Percentiles rank a stretch among this genome's conserved stretches.
Conservation (phyloP, 2,329 filamentous ascomycete genomes). For the Colletotrichum eremochloae region DNA sequence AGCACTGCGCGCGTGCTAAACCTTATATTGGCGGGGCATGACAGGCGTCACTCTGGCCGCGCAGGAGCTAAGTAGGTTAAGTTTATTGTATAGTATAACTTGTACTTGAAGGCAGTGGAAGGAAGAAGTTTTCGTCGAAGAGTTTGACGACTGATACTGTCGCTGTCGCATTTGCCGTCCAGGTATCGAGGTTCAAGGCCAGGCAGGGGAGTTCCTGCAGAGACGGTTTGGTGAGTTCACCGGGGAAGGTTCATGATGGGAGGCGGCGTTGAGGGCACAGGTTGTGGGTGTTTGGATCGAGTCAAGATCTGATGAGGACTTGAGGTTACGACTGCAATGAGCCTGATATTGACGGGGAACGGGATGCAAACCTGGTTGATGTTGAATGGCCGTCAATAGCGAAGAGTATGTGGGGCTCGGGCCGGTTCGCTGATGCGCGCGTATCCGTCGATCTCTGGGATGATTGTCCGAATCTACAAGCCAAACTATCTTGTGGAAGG, state of each 20-base stretch:
- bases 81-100: neutral
- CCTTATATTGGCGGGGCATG: slow-evolving; percentile 9
- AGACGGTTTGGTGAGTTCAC: neutral
- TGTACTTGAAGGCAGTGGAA: neutral
- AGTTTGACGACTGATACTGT: neutral
- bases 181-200: neutral
- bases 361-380: slow-evolving; percentile 18
- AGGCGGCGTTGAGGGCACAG: neutral
- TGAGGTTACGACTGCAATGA: slow-evolving; percentile 5
- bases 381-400: neutral
- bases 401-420: slow-evolving; percentile 19
- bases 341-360: slow-evolving; percentile 20
- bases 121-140: neutral
- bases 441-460: slow-evolving; percentile 19
- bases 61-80: slow-evolving; percentile 8
- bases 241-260: slow-evolving; percentile 21
- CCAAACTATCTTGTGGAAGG: neutral
- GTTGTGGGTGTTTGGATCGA: slow-evolving; percentile 11
- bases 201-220: neutral
- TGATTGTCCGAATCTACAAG: neutral
- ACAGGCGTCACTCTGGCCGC: neutral
- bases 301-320: slow-evolving; percentile 1
- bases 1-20: slow-evolving; percentile 17
- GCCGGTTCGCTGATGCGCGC: slow-evolving; percentile 25
- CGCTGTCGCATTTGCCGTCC: neutral